These are phyloP conservation scores for Lasiosphaeria miniovina DNA, from an alignment of 495 filamentous ascomycete genomes.

Conservation along the genomic window DNA sequence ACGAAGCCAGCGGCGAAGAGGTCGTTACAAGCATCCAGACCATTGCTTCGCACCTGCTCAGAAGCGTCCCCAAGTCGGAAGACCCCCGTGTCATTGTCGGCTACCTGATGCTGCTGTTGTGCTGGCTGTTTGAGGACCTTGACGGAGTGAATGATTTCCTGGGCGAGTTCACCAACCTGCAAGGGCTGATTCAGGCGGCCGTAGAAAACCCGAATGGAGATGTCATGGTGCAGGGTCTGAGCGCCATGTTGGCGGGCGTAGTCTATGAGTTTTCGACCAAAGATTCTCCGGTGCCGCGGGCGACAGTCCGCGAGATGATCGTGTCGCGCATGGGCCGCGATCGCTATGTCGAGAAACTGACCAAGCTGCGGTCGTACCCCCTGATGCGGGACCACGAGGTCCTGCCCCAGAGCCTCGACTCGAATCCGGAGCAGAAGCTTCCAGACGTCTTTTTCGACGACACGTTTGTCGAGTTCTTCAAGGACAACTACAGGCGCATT, in stretches of 20 bases:
- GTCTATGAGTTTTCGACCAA: conserved; percentile 98
- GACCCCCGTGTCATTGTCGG: conserved; percentile 81
- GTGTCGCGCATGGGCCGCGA: conserved; percentile 78
- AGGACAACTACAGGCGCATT: conserved; percentile 89
- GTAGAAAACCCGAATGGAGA: conserved; percentile 59
- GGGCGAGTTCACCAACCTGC: conserved; percentile 88
- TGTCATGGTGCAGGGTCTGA: conserved; percentile 73
- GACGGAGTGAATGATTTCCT: conserved; percentile 92
- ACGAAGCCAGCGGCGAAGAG: conserved; percentile 88
- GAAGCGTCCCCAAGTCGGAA: conserved; percentile 63
- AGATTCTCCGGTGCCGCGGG: conserved; percentile 85
- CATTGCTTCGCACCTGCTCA: conserved; percentile 75
- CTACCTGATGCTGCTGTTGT: conserved; percentile 88
- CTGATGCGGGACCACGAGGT: conserved; percentile 90
- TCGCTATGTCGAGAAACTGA: conserved; percentile 83
- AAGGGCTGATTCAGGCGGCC: conserved; percentile 69
- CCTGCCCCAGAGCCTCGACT: conserved; percentile 60
- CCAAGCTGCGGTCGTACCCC: conserved; percentile 73
- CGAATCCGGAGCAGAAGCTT: conserved; percentile 55
- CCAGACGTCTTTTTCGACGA: conserved; percentile 85
- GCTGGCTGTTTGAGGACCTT: conserved; percentile 90
- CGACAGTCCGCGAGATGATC: conserved; percentile 77
- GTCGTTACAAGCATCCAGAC: conserved; percentile 92
- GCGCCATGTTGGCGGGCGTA: conserved; percentile 78
- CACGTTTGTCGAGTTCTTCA: conserved; percentile 89